These are phyloP conservation scores for Quercus dentata DNA, from an alignment of 306 rosid genomes.

Conservation along the genomic window DNA sequence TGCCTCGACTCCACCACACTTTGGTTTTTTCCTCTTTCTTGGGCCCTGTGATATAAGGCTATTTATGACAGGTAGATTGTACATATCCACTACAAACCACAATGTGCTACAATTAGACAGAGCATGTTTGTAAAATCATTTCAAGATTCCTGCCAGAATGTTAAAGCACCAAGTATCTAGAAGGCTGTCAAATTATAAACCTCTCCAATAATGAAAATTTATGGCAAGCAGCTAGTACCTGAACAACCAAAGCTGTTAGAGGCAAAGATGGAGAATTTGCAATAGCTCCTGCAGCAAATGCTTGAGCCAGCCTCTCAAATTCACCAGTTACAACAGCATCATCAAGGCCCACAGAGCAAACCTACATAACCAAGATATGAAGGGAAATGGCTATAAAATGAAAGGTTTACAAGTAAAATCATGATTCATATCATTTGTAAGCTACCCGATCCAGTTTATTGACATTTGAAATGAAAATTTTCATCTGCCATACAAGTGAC, in stretches of 20 bases:
- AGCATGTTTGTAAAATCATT: not conserved
- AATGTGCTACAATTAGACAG: not conserved
- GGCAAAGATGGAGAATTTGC: slow-evolving; percentile 65
- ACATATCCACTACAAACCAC: not conserved
- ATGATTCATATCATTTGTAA: not conserved
- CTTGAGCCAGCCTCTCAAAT: slow-evolving; percentile 64
- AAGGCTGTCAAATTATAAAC: not conserved
- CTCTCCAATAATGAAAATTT: not conserved
- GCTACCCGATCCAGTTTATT: slow-evolving; percentile 3
- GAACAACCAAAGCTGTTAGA: slow-evolving; percentile 73
- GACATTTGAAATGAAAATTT: slow-evolving; percentile 12
- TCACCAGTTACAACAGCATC: slow-evolving; percentile 52
- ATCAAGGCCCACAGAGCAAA: slow-evolving; percentile 64
- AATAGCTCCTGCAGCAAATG: slow-evolving; percentile 61
- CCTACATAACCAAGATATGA: slow-evolving; percentile 46
- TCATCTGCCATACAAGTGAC: slow-evolving; percentile 1
- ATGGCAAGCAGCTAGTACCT: slow-evolving; percentile 49
- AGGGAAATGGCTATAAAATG: slow-evolving; percentile 3
- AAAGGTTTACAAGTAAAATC: not conserved
- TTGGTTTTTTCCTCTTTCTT: not conserved
- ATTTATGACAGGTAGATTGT: not conserved
- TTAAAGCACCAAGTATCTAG: not conserved
- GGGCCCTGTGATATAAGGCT: not conserved
- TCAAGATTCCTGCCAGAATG: not conserved
- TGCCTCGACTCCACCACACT: not conserved